Evolutionary conservation across 2,329 filamentous ascomycete genomes (phyloP), one percentile per base, ranked within the genome.

Genomic region (Karstenula rhodostoma): DNA sequence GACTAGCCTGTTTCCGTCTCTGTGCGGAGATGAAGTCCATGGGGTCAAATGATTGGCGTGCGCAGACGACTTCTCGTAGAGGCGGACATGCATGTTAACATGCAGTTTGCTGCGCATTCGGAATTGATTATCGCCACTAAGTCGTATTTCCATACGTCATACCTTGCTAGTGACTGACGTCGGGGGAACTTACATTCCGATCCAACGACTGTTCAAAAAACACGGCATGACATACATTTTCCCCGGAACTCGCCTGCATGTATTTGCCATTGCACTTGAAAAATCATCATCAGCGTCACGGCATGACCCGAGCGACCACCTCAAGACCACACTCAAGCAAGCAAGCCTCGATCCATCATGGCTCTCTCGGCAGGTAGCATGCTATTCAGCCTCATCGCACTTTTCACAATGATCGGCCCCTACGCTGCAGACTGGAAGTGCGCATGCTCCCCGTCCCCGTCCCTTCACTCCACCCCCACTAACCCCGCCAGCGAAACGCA

Each of bases 341-440:
- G 13, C 27, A 29, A 8, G 4, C 27, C 27, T 29, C 27, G 27
- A 29, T 29, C 27, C 8, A 29, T 23, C 46, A 48, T 48, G 46
- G 8, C 27, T 19, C 35, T 35, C 32, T 50, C 17, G 22, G 48
- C 32, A 13, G n/a, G 29, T 10, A 33, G 29, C 13, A 13, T 35
- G 4, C 5, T 50, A 13, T 50, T 50, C 48, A 50, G 29, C 17
- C 58, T 78, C 29, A 67, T 68, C 27, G 76, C 74, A 49, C 63
- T 78, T 4, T 33, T 69, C 42, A 77, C 75, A 57, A 59, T 64
- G 32, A 55, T 71, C 44, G 77, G 74, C n/a, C 70, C 73, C 27
- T 79, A 75, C 56, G 9, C 70, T 7, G 75, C 73, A 46, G 76
- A 78, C 60, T 78, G 67, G 66, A 77, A 70, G 65, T 65, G 56